phyloP scores from a whole-genome alignment of 1,139 yeast species.

The Martiniozyma asiatica region DNA sequence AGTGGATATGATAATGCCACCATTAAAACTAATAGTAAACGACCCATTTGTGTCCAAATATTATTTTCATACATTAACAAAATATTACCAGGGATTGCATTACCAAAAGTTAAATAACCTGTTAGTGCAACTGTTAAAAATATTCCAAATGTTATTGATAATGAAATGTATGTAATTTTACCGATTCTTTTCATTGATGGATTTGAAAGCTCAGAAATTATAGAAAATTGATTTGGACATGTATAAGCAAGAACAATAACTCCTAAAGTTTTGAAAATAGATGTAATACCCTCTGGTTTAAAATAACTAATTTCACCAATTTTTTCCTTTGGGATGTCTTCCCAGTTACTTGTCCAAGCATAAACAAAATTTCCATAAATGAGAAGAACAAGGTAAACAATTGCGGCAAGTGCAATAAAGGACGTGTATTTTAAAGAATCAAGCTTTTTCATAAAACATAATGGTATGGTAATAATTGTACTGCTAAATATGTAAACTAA shows the following conservation, averaged over 20 bases:
- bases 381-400: constrained; percentile 64
- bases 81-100: constrained; percentile 67
- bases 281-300: constrained; percentile 43
- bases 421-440: constrained; percentile 85
- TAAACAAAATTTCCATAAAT: constrained; percentile 52
- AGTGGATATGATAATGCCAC: constrained; percentile 83
- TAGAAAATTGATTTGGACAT: constrained; percentile 88
- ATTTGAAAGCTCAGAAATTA: constrained; percentile 66
- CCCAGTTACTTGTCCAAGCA: constrained; percentile 15
- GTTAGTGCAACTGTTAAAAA: constrained; percentile 61
- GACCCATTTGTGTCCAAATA: constrained; percentile 48
- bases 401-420: constrained; percentile 69
- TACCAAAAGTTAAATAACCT: constrained; percentile 85
- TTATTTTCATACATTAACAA: constrained; percentile 49
- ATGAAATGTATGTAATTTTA: constrained; percentile 42
- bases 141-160: constrained; percentile 46
- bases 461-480: constrained; percentile 55
- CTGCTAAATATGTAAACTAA: constrained; percentile 60
- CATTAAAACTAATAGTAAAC: constrained; percentile 67
- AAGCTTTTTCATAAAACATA: constrained; percentile 59
- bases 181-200: constrained; percentile 40
- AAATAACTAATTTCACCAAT: constrained; percentile 45
- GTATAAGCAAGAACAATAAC: constrained; percentile 89
- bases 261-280: constrained; percentile 72
- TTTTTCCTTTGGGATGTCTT: constrained; percentile 17